phyloP scores from a whole-genome alignment of 1,284 basidiomycete species.

The Mycena citricolor region DNA sequence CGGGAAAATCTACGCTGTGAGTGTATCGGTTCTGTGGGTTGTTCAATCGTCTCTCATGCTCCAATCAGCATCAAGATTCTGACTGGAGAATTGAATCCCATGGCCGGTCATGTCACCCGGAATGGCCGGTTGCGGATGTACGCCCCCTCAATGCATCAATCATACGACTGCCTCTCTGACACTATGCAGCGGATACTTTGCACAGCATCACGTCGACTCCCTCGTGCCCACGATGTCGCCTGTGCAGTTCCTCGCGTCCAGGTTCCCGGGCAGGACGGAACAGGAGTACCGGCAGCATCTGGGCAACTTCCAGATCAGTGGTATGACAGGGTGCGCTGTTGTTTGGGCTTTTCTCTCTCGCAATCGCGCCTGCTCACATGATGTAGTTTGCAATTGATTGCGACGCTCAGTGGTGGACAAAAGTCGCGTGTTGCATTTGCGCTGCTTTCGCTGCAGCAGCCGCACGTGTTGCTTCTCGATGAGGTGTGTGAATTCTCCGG shows the following conservation, averaged over 20 bases:
- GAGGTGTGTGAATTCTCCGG: constrained; percentile 52
- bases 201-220: constrained; percentile 97
- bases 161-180: too few species aligned
- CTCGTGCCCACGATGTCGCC: constrained; percentile 84
- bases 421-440: constrained; percentile 97
- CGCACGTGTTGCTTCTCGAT: constrained; percentile 88
- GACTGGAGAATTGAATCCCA: constrained; percentile 85
- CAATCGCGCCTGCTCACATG: constrained; percentile 6
- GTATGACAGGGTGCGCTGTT: constrained; percentile 77
- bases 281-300: constrained; percentile 95
- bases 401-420: constrained; percentile 92
- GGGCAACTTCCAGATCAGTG: constrained; percentile 98
- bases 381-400: constrained; percentile 71
- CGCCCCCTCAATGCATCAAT: constrained; percentile 32
- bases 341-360: constrained; percentile 7
- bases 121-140: constrained; percentile 91
- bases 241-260: constrained; percentile 89
- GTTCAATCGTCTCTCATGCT: constrained; percentile 8
- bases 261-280: constrained; percentile 93
- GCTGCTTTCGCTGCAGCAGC: constrained; percentile 83
- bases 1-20: constrained; percentile 79
- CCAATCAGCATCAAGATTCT: constrained; percentile 83
- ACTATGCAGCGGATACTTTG: constrained; percentile 78
- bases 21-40: constrained; percentile 25
- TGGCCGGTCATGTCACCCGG: constrained; percentile 81